These are phyloP conservation scores for Lathyrus aphaca DNA, from an alignment of 306 rosid species.

Conservation along the genomic window DNA sequence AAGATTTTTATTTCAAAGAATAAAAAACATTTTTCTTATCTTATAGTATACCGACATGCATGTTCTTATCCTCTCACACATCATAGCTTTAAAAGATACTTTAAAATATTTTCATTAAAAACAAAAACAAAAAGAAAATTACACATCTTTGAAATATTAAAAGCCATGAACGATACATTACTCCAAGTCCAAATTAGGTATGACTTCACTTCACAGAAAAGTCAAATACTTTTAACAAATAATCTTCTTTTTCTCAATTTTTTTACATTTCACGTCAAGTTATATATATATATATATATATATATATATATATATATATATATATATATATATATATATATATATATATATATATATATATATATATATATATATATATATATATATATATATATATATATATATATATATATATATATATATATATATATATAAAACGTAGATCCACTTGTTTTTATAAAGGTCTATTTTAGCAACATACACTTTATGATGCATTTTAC, in stretches of 20 bases:
- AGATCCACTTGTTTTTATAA: too few relatives aligned
- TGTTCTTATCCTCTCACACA: too few relatives aligned
- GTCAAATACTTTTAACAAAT: constrained; percentile 10
- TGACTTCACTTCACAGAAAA: constrained; percentile 43
- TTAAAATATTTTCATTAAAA: too few relatives aligned
- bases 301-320: neutral
- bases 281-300: neutral
- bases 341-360: neutral
- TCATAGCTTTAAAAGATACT: too few relatives aligned
- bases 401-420: neutral
- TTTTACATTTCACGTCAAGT: constrained; percentile 38
- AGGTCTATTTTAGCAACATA: too few relatives aligned
- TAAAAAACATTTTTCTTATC: too few relatives aligned
- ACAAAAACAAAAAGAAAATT: too few relatives aligned
- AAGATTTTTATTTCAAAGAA: too few relatives aligned
- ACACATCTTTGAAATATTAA: neutral
- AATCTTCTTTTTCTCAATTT: neutral
- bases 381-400: neutral
- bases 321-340: neutral
- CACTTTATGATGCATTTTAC: too few relatives aligned
- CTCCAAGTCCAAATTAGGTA: neutral
- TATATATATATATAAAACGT: neutral
- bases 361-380: neutral
- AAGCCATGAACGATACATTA: neutral
- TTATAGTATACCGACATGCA: too few relatives aligned